Conservation (phyloP, 1,139 yeast species). For the Wickerhamomyces sp. region DNA sequence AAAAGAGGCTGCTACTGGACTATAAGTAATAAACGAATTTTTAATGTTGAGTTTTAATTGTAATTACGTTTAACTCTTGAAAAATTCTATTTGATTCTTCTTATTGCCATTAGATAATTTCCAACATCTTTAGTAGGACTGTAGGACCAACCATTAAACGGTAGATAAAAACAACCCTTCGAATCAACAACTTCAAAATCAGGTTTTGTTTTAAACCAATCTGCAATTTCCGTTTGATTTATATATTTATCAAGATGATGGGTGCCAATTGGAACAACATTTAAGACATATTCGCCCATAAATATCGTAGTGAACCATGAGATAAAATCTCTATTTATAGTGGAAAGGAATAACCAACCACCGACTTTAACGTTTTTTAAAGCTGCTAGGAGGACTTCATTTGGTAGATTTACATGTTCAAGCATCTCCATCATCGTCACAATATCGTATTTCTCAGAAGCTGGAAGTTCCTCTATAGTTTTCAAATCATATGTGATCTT, state of each 20-base stretch:
- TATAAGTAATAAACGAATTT: conserved; percentile 5
- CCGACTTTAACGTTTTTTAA: conserved; percentile 65
- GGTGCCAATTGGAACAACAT: conserved; percentile 87
- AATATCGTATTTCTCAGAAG: conserved; percentile 53
- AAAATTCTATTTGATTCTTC: conserved; percentile 34
- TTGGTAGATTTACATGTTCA: conserved; percentile 88
- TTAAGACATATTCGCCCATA: conserved; percentile 76
- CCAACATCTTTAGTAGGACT: conserved; percentile 60
- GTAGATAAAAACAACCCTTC: conserved; percentile 79
- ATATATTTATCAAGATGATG: conserved; percentile 86
- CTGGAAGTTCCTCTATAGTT: conserved; percentile 55
- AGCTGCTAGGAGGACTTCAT: conserved; percentile 64
- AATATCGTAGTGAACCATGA: conserved; percentile 93
- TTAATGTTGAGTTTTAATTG: too few species aligned
- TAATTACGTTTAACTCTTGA: too few species aligned
- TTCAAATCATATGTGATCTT: conserved; percentile 56
- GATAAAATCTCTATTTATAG: conserved; percentile 85
- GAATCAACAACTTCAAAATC: conserved; percentile 51
- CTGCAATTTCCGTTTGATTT: conserved; percentile 63
- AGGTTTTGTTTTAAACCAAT: conserved; percentile 50
- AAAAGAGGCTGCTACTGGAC: conserved; percentile 31
- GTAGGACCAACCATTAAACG: conserved; percentile 80
- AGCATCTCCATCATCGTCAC: conserved; percentile 91
- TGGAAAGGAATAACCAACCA: conserved; percentile 83
- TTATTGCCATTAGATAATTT: conserved; percentile 84